Percentiles rank a stretch among this genome's conserved stretches.
Conservation (phyloP, 1,139 yeast species). For the Zygoascus sp. region DNA sequence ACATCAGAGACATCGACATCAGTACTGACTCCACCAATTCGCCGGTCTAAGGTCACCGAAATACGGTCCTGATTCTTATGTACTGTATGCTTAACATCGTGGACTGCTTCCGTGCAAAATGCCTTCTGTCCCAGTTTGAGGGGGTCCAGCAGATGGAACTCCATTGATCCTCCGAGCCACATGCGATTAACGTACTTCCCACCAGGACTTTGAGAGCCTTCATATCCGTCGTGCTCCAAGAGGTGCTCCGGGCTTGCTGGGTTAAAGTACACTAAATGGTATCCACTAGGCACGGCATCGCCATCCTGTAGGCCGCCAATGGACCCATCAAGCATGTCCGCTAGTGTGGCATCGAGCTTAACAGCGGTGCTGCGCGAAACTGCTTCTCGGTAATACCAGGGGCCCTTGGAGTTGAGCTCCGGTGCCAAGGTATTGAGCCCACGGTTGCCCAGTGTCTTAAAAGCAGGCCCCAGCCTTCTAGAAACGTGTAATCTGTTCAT, state of each 20-base stretch:
- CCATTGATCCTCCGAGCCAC: conserved; percentile 75
- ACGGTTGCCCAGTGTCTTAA: neutral
- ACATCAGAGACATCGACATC: conserved; percentile 11
- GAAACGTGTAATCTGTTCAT: neutral
- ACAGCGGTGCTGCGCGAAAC: conserved; percentile 23
- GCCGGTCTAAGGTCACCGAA: conserved; percentile 32
- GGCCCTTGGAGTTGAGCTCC: conserved; percentile 19
- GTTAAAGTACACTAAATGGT: conserved; percentile 62
- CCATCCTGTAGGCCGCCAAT: conserved; percentile 18
- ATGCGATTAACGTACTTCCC: conserved; percentile 52
- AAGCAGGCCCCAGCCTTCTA: neutral
- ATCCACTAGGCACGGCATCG: conserved; percentile 45
- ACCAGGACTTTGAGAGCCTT: conserved; percentile 69
- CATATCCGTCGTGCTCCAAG: conserved; percentile 75
- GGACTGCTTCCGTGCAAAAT: conserved; percentile 26
- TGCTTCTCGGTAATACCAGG: conserved; percentile 27
- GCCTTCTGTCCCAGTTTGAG: conserved; percentile 37
- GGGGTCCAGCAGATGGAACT: conserved; percentile 36
- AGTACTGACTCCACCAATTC: conserved; percentile 15
- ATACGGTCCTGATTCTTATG: conserved; percentile 22
- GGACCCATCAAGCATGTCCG: conserved; percentile 22
- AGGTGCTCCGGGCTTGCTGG: conserved; percentile 48
- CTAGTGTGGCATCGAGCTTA: conserved; percentile 26
- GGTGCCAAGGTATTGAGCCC: neutral
- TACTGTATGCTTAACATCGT: conserved; percentile 19